Evolutionary conservation across 2,329 filamentous ascomycete genomes (phyloP), one percentile per base, ranked within the genome.

Genomic region (Alternaria viburni): DNA sequence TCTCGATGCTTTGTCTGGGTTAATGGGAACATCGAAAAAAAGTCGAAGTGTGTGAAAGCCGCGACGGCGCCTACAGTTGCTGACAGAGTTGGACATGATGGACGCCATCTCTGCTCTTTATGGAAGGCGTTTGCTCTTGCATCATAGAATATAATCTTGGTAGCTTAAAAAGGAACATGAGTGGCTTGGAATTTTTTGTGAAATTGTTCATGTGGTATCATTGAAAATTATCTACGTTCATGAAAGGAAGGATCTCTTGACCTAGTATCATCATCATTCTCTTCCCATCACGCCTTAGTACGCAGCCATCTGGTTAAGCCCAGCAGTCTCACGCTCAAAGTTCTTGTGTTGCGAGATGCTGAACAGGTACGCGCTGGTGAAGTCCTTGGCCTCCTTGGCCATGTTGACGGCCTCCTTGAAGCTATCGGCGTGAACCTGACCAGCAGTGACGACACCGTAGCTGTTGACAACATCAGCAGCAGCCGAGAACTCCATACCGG

Each of bases 401-500:
- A 93, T 89, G 61, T 86, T 81, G 4, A 91, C 74, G 0, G 84
- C 84, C 71, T 92, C 88, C 68, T 83, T 87, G 68, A 93, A 82
- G 63, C 84, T 87, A 19, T 88, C 84, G 0, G 89, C 84, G 23
- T 84, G 79, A 5, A 82, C 72, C 58, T 83, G 79, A 15, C 80
- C 82, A 12, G 90, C 83, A 0, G 92, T 95, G 0, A 95, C 89
- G 1, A 96, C 91, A 54, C 92, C 92, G 69, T 93, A 96, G 66
- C 87, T 90, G 69, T 93, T 89, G 0, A 87, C 82, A 0, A 89
- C 86, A 17, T 85, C 81, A 1, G 75, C 78, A 0, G 85, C 86
- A 15, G 76, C 73, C 1, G 84, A 84, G 69, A 87, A 84, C 6
- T 80, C 62, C 69, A 88, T 80, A 5, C 82, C 83, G 1, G 84